phyloP scores from a whole-genome alignment of 495 filamentous ascomycete species.

The Penicillium fimorum region DNA sequence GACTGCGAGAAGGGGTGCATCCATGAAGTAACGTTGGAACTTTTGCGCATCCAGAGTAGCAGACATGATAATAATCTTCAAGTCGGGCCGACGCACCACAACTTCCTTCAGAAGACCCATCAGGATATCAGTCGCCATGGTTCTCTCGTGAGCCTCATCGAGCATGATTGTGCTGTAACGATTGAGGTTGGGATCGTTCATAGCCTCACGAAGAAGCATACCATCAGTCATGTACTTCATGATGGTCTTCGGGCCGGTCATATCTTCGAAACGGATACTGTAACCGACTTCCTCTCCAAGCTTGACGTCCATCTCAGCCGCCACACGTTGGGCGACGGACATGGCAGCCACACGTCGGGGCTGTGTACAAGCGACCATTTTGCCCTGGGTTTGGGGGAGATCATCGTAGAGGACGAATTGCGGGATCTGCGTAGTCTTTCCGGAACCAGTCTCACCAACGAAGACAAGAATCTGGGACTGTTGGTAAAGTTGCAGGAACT shows the following conservation, averaged over 20 bases:
- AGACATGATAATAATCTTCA: constrained; percentile 99
- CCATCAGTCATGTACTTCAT: constrained; percentile 99
- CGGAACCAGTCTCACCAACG: constrained; percentile 98
- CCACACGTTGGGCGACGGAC: constrained; percentile 98
- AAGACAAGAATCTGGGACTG: constrained; percentile 94
- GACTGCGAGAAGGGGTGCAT: constrained; percentile 89
- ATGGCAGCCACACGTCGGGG: constrained; percentile 97
- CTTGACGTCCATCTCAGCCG: constrained; percentile 90
- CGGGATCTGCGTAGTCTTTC: constrained; percentile 98
- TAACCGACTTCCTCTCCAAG: constrained; percentile 97
- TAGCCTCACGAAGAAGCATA: constrained; percentile 96
- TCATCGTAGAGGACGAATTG: constrained; percentile 98
- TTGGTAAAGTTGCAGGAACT: constrained; percentile 91
- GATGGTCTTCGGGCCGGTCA: constrained; percentile 83
- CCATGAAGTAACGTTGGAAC: constrained; percentile 96
- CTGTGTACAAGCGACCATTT: constrained; percentile 96
- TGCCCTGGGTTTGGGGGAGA: constrained; percentile 76
- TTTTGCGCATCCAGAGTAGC: constrained; percentile 96
- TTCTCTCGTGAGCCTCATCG: constrained; percentile 96
- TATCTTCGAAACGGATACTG: constrained; percentile 98
- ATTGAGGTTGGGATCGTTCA: constrained; percentile 89
- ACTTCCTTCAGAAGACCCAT: constrained; percentile 95
- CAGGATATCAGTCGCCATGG: constrained; percentile 89
- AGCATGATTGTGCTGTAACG: constrained; percentile 98
- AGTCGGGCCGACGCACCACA: constrained; percentile 69